Evolutionary conservation across 345 rosid species (phyloP).

Genomic region (Lepidium didymum): DNA sequence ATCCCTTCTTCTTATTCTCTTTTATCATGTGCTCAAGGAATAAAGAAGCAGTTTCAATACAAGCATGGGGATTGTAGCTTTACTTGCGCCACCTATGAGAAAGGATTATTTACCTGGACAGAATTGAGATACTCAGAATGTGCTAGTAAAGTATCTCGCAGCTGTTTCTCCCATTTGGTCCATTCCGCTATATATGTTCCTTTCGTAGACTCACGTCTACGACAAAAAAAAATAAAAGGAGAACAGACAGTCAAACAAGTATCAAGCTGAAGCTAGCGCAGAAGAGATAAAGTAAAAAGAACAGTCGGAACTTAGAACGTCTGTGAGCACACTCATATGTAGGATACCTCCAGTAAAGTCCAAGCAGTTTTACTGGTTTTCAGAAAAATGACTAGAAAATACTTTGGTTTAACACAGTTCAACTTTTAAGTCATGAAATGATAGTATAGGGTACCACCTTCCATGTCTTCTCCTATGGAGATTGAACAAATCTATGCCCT

Average conservation of each 20-base stretch:
- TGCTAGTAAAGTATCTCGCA: constrained; percentile 42
- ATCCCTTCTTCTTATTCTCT: not conserved
- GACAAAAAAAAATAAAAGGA: not conserved
- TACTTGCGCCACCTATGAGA: no score
- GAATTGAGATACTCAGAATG: constrained; percentile 56
- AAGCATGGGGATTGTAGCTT: not conserved
- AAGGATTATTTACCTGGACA: constrained; percentile 73
- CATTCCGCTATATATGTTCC: constrained; percentile 71
- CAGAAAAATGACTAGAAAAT: no score
- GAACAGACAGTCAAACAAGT: not conserved
- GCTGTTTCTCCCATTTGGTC: constrained; percentile 78
- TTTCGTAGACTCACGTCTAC: constrained; percentile 75
- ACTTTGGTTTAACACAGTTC: not conserved
- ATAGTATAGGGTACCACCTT: constrained; percentile 41
- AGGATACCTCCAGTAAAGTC: not conserved
- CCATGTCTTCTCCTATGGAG: constrained; percentile 71
- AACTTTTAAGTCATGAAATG: not conserved
- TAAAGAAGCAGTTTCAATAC: not conserved
- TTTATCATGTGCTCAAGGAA: not conserved
- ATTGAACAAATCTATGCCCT: constrained; percentile 72
- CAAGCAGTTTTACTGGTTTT: no score
- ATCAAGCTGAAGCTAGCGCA: not conserved
- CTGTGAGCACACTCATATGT: not conserved
- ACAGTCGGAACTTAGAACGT: not conserved
- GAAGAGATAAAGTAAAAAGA: not conserved